Base-by-base conservation (phyloP, 768 basidiomycete species). In the Psilocybe cubensis region DNA sequence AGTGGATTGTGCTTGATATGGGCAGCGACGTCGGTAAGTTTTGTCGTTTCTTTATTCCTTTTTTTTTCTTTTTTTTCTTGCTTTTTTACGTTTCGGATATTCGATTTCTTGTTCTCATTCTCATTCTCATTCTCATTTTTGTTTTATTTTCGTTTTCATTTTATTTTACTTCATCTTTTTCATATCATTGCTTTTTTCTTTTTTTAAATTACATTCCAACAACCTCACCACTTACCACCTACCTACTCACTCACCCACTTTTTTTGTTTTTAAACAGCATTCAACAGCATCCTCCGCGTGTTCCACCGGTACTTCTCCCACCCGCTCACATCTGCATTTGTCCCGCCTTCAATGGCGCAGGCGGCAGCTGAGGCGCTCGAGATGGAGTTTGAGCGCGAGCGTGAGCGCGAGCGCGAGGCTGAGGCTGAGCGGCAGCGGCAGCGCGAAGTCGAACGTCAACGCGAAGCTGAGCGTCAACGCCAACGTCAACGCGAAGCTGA, bases 1-100 rank as follows among this genome's bases (percentile, higher is more conserved):
- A 84, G 52, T 85, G 78, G 80, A 70, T 85, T 17, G 76, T 80
- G 8, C 68, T 85, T 18, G 84, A 85, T 65, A 66, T 85, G 68
- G 76, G 79, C 3, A 75, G 75, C 54, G 81, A 82, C 50, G 67
- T 69, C 44, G 81, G 81, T 79, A 52, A 31, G 64, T 60, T 40
- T 25, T 3, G 20, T 41, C 44, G 23, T 46, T 23, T 3, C 44
- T 42, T 43, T 28, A 28, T 54, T 12, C 46, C 20, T 17, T 42
- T 9, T 21, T 38, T 42, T 31, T 7, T 35, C 4, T 43, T 7
- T 6, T 24, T 5, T 23, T 3, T 23, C 44, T 31, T 21, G 5
- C 20, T 43, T 38, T 38, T n/a, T 5, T 9, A n/a, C n/a, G n/a
- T 4, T 14, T 38, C 31, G 31, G 12, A 33, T 6, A 33, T 33